Evolutionary conservation across 352 stramenopile genomes (phyloP), one percentile per base, ranked within the genome.

Genomic region (Pythium folliculosum): DNA sequence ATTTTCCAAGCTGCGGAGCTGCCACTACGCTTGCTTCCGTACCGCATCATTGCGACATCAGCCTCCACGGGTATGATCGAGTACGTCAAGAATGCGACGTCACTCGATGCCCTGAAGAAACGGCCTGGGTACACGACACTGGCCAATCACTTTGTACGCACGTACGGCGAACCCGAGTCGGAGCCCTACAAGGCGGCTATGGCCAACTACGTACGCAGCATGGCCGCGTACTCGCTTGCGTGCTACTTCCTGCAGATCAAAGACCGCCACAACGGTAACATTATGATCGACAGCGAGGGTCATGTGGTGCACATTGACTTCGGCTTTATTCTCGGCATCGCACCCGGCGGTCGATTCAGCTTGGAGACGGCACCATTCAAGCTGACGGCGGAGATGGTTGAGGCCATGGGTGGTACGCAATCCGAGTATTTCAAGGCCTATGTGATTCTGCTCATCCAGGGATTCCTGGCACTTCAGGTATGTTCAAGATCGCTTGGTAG

Each of bases 291-390:
- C 77, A 98, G 86, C 49, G 82, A 97, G 50, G 97, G 97, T 9
- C 95, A 98, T 72, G 80, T 99, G 4, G 92, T 99, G 52, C 97
- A 99, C 80, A 99, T 99, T 69, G 98, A 99, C 80, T 99, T 99
- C 76, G 97, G 98, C 17, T 99, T 99, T 77, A 97, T 99, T 43
- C 91, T 99, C 22, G 97, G 96, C 45, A 99, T 98, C 78, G 97
- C 94, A 16, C 97, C 97, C 17, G 98, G 86, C 40, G 84, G 84
- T 8, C 73, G 84, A 54, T 99, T 99, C 70, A 98, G 86, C 54
- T 88, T 99, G 35, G 97, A 99, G 77, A 92, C 92, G 23, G 97
- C 97, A 35, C 97, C 98, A 16, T 99, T 99, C 82, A 99, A 99
- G 73, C 81, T 99, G 7, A 99, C 97, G 14, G 85, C 90, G 19